phyloP scores from a whole-genome alignment of 1,139 yeast genomes.

The Suhomyces maxii region DNA sequence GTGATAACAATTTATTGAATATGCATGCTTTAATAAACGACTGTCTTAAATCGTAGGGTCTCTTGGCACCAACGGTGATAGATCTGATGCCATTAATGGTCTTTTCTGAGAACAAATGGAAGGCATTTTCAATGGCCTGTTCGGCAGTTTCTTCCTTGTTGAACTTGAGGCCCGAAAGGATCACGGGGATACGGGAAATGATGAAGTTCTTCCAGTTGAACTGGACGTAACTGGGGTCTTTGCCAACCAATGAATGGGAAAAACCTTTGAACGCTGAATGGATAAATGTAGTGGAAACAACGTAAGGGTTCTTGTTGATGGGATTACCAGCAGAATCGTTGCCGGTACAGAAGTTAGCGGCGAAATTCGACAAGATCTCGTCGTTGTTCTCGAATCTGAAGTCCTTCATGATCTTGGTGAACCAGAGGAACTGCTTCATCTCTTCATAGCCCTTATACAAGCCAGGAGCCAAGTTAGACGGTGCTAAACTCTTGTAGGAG shows the following conservation, averaged over 20 bases:
- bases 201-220: conserved; percentile 41
- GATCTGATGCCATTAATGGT: conserved; percentile 10
- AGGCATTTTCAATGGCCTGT: conserved; percentile 17
- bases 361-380: conserved; percentile 10
- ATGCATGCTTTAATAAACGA: conserved; percentile 55
- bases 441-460: conserved; percentile 7
- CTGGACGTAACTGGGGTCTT: conserved; percentile 24
- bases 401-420: conserved; percentile 25
- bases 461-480: conserved; percentile 8
- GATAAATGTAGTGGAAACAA: conserved; percentile 23
- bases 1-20: conserved; percentile 36
- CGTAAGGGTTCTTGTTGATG: conserved; percentile 10
- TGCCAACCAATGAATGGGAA: conserved; percentile 17
- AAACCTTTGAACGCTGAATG: conserved; percentile 22
- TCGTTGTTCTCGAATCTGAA: conserved; percentile 26
- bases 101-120: conserved; percentile 16
- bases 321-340: conserved; percentile 10
- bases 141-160: conserved; percentile 14
- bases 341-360: conserved; percentile 11
- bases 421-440: conserved; percentile 34
- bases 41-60: conserved; percentile 53
- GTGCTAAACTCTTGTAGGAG: conserved; percentile 11
- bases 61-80: conserved; percentile 11
- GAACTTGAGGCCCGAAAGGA: conserved; percentile 19
- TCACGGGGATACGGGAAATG: conserved; percentile 29